Evolutionary conservation across 2,329 filamentous ascomycete species (phyloP), one percentile per base, ranked within the genome.

Genomic region (Colletotrichum orbiculare): DNA sequence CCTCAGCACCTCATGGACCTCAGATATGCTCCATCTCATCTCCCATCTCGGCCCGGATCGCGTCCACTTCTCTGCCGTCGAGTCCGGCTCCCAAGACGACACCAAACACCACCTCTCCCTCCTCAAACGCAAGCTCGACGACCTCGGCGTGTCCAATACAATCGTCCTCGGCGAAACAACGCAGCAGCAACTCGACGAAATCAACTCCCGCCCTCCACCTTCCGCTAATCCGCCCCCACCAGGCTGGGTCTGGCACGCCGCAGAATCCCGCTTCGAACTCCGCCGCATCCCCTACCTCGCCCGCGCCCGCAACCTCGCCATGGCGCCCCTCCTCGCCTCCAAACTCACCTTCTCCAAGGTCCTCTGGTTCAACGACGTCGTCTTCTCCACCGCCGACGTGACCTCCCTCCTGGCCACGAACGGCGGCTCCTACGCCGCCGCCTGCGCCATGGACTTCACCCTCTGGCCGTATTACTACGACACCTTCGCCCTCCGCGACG

Each of bases 241-340:
- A 2, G 89, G 89, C 2, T 92, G 89, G 89, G 87, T 91, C 59
- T 79, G 77, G 75, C 76, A 83, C 63, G 83, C 81, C 9, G 77
- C 82, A 1, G 75, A 81, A 41, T 80, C 81, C 3, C 80, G 79
- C 59, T 86, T 79, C 69, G 86, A 88, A 69, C 73, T 90, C 68
- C 49, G 90, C 49, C 83, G 90, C 41, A 91, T 93, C 70, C 88
- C 89, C 0, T 92, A 91, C 73, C 81, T 93, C 35, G 83, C 91
- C 1, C 79, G 79, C 7, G 75, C 90, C 55, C 84, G 91, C 42
- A 93, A 93, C 75, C 75, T 81, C 67, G 85, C 85, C 11, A 79
- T 93, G 74, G 77, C 85, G 67, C 89, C 88, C 2, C 73, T 93
- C 49, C 72, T 89, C 75, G 81, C 42, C 8, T 25, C 43, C 8